Evolutionary conservation across 805 yeast species (phyloP).

Genomic region (Schwanniomyces pseudopolymorphus): DNA sequence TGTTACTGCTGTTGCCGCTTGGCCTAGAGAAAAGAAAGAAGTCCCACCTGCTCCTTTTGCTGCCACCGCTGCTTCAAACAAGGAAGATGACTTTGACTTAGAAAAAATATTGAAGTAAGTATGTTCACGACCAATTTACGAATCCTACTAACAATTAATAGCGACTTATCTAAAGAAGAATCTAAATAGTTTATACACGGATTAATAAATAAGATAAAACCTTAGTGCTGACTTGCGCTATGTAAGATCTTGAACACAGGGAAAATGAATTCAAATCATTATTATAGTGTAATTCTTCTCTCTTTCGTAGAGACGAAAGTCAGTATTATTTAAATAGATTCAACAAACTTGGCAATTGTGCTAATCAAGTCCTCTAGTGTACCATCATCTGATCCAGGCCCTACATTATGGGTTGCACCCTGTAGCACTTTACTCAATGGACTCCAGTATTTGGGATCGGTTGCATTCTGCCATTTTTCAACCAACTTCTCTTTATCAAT

Average conservation of each 20-base stretch:
- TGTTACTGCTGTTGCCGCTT: slow-evolving; percentile 35
- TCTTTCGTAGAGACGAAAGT: slow-evolving; percentile 11
- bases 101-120: slow-evolving; percentile 45
- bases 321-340: slow-evolving; percentile 8
- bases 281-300: slow-evolving; percentile 23
- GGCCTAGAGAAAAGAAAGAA: slow-evolving; percentile 32
- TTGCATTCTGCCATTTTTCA: slow-evolving; percentile 45
- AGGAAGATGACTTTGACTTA: slow-evolving; percentile 44
- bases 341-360: slow-evolving; percentile 23
- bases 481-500: slow-evolving; percentile 51
- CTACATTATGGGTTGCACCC: slow-evolving; percentile 62
- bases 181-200: slow-evolving; percentile 22
- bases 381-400: slow-evolving; percentile 35
- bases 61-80: slow-evolving; percentile 19
- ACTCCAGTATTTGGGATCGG: slow-evolving; percentile 51
- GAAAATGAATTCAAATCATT: slow-evolving; percentile 25
- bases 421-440: slow-evolving; percentile 49
- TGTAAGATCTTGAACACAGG: slow-evolving; percentile 21
- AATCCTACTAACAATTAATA: slow-evolving; percentile 19
- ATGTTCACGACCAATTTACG: too few relatives aligned
- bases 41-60: slow-evolving; percentile 21
- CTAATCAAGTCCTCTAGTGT: slow-evolving; percentile 25
- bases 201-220: not conserved
- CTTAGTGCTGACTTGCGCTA: too few relatives aligned
- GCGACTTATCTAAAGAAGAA: slow-evolving; percentile 44